Evolutionary conservation across 768 basidiomycete genomes (phyloP), one percentile per base, ranked within the genome.

Genomic region (Amanita inopinata): DNA sequence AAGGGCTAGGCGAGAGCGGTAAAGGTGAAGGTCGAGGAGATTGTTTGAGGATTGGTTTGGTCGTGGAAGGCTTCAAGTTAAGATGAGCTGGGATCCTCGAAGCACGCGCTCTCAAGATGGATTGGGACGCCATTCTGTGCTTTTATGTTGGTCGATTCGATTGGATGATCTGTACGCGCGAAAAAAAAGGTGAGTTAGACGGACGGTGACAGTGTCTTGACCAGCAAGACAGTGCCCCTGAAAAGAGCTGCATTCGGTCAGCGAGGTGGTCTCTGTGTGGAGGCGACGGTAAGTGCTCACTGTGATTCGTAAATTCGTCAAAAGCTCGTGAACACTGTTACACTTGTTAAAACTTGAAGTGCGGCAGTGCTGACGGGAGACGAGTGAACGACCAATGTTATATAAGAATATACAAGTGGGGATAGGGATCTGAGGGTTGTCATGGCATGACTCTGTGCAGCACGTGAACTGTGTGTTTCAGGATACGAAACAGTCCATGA

Each of bases 201-300:
- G 55, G 63, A 61, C 60, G 58, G n/a, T n/a, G n/a, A n/a, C n/a
- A n/a, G 59, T 62, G 63, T 62, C 66, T 68, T 67, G 66, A 57
- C 66, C 66, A 68, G 66, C 66, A 70, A 66, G 65, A 54, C 63
- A 63, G 54, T 61, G 60, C 57, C 50, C 46, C 48, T n/a, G n/a
- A 46, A 30, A 46, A 36, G 32, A 46, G 43, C 43, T 44, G 17
- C 1, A 7, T 10, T 8, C 0, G 33, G 18, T 33, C 3, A 27
- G 18, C 3, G 15, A 33, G 28, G 22, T 18, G n/a, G 18, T 5
- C n/a, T n/a, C n/a, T n/a, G n/a, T n/a, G n/a, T 3, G 20, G 10
- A 40, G 33, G 15, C 18, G 4, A 8, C 9, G 28, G 43, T 1
- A 11, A 45, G n/a, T n/a, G n/a, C 31, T 23, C 4, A 37, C 35